phyloP scores from a whole-genome alignment of 495 filamentous ascomycete species.

The Staphylotrichum tortipilum region DNA sequence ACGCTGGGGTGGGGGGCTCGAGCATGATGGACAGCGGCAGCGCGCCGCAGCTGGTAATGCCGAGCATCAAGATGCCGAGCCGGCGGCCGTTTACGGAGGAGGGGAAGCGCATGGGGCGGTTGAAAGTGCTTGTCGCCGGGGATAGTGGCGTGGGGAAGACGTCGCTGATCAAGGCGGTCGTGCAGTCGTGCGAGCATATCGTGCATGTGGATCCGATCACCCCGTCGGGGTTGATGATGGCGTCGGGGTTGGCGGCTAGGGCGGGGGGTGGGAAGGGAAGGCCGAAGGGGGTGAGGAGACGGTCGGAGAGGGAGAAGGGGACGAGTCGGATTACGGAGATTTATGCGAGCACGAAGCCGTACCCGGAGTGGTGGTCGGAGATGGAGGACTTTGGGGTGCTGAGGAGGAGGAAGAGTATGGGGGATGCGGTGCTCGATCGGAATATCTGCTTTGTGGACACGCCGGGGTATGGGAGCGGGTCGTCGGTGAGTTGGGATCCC shows the following conservation, averaged over 20 bases:
- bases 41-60: slow-evolving; percentile 91
- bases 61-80: slow-evolving; percentile 89
- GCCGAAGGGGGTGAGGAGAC: slow-evolving; percentile 1
- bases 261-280: background rate
- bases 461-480: slow-evolving; percentile 56
- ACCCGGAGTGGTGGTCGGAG: slow-evolving; percentile 93
- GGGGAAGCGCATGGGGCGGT: slow-evolving; percentile 72
- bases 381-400: slow-evolving; percentile 64
- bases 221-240: slow-evolving; percentile 26
- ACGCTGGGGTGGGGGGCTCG: slow-evolving; percentile 30
- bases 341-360: slow-evolving; percentile 85
- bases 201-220: slow-evolving; percentile 84
- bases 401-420: slow-evolving; percentile 66
- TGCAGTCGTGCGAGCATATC: slow-evolving; percentile 91
- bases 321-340: slow-evolving; percentile 65
- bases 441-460: slow-evolving; percentile 97
- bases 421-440: slow-evolving; percentile 76
- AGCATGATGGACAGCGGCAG: slow-evolving; percentile 44
- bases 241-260: slow-evolving; percentile 1
- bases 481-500: slow-evolving; percentile 43
- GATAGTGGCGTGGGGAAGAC: slow-evolving; percentile 81
- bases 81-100: slow-evolving; percentile 83
- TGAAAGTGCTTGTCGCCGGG: slow-evolving; percentile 85
- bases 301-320: slow-evolving; percentile 6
- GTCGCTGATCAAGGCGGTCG: slow-evolving; percentile 83